These are phyloP conservation scores for Globisporangium parvum DNA, from an alignment of 352 stramenopile genomes.

Conservation along the genomic window DNA sequence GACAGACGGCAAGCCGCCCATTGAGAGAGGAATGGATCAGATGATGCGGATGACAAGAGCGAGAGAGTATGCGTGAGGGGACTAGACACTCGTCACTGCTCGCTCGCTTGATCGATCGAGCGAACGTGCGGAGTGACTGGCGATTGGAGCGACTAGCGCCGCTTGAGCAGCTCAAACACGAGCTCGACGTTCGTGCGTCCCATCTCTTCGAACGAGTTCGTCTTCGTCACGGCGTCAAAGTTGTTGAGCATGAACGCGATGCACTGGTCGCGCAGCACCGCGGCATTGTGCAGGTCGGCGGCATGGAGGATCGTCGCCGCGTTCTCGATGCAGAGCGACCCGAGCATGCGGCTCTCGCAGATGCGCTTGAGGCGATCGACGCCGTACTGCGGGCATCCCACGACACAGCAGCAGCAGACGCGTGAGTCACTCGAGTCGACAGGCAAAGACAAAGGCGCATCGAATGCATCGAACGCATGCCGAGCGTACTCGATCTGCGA, in stretches of 20 bases:
- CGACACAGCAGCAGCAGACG: background rate
- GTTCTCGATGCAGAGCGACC: conserved; percentile 94
- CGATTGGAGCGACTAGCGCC: conserved; percentile 25
- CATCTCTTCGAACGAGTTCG: conserved; percentile 97
- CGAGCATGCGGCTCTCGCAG: conserved; percentile 95
- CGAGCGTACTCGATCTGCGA: conserved; percentile 69
- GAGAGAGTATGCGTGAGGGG: too few species aligned
- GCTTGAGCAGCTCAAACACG: conserved; percentile 95
- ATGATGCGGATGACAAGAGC: too few species aligned
- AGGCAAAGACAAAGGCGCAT: background rate
- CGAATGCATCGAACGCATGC: background rate
- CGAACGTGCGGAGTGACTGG: too few species aligned
- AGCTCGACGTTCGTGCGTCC: conserved; percentile 96
- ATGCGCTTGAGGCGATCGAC: conserved; percentile 88
- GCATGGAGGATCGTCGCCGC: conserved; percentile 95
- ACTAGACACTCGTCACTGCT: too few species aligned
- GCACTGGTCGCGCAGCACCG: conserved; percentile 90
- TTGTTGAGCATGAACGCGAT: conserved; percentile 96
- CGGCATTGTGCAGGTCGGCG: conserved; percentile 93
- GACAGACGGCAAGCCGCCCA: too few species aligned
- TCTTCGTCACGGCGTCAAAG: conserved; percentile 97
- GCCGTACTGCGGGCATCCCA: conserved; percentile 41
- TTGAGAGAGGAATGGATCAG: too few species aligned
- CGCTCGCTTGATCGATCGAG: too few species aligned
- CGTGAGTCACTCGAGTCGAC: background rate